Conservation (phyloP, 2,329 filamentous ascomycete genomes). For the Botrytis tulipae region DNA sequence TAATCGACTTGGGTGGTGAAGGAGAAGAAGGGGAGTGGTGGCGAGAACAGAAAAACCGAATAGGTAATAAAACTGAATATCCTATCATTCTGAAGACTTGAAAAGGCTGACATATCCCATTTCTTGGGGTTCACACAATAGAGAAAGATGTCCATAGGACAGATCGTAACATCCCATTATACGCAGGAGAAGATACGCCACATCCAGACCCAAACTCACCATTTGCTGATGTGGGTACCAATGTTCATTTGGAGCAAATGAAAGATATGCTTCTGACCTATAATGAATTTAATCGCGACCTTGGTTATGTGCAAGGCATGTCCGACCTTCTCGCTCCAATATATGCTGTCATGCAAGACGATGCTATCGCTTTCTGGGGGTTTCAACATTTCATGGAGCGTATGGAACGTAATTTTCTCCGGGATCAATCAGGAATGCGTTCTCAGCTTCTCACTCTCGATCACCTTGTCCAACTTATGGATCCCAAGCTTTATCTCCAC, state of each 20-base stretch:
- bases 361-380: constrained; percentile 94
- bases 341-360: constrained; percentile 96
- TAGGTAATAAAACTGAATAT: constrained; percentile 62
- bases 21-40: constrained; percentile 90
- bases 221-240: constrained; percentile 89
- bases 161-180: constrained; percentile 91
- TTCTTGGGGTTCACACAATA: constrained; percentile 53
- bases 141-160: constrained; percentile 99
- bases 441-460: constrained; percentile 87
- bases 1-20: constrained; percentile 77
- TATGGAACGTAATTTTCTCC: constrained; percentile 96
- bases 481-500: constrained; percentile 89
- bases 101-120: constrained; percentile 46
- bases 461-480: constrained; percentile 94
- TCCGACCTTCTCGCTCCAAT: constrained; percentile 93
- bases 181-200: constrained; percentile 92
- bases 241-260: constrained; percentile 97
- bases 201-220: constrained; percentile 95
- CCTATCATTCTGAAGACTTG: constrained; percentile 2
- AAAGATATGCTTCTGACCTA: constrained; percentile 99
- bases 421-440: constrained; percentile 95
- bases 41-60: constrained; percentile 89
- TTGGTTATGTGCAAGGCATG: constrained; percentile 99
- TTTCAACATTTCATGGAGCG: constrained; percentile 96
- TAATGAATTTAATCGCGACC: constrained; percentile 93